Conservation (phyloP, 2,329 filamentous ascomycete species). For the Xylogone sp. region DNA sequence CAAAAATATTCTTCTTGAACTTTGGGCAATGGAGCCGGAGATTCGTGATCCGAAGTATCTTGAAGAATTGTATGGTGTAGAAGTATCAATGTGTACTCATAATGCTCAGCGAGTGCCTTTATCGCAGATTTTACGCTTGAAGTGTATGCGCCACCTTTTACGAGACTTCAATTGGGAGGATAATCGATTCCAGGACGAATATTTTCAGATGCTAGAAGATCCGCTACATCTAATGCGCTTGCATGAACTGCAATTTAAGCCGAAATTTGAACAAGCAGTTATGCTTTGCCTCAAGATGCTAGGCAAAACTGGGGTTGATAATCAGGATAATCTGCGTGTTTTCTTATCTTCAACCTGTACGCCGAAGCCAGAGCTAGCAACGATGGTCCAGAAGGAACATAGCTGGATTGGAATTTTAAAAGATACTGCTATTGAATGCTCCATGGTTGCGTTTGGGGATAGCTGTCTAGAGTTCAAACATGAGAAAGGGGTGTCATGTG, state of each 20-base stretch:
- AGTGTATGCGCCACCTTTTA: conserved; percentile 5
- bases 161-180: conserved; percentile 7
- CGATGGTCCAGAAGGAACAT: conserved; percentile 5
- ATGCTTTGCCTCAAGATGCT: conserved; percentile 11
- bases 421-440: too few species aligned
- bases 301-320: conserved; percentile 7
- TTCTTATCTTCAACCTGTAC: conserved; percentile 8
- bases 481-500: too few species aligned
- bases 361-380: conserved; percentile 9
- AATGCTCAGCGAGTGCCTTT: conserved; percentile 6
- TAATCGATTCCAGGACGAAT: not conserved
- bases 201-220: conserved; percentile 6
- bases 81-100: conserved; percentile 7
- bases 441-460: too few species aligned
- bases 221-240: not conserved
- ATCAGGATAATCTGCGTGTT: conserved; percentile 5
- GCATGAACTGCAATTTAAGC: conserved; percentile 2
- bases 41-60: too few species aligned
- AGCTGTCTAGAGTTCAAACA: too few species aligned
- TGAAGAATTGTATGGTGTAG: too few species aligned
- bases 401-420: too few species aligned
- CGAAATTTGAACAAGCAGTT: conserved; percentile 7
- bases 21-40: too few species aligned
- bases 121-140: not conserved
- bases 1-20: too few species aligned